Evolutionary conservation across 2,329 filamentous ascomycete species (phyloP), one percentile per base, ranked within the genome.

Genomic region (Phialophora chinensis): DNA sequence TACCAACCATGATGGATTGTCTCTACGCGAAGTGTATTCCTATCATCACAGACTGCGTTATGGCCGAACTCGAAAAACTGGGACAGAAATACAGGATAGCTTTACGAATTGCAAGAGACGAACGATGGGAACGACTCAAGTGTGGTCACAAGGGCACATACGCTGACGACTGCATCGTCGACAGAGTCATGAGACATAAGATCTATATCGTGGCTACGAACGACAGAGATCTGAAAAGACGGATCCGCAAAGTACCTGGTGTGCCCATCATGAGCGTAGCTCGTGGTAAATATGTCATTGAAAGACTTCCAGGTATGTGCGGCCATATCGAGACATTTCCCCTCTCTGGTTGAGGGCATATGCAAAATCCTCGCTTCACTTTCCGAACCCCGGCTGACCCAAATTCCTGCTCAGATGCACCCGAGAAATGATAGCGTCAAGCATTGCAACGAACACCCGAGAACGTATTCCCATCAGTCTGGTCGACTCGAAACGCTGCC

Each of bases 121-220:
- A 96, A 78, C 83, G 94, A 67, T 98, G 92, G 86, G 89, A 94
- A 77, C 82, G 93, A 59, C 80, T 97, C 56, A 87, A 90, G 76
- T 99, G 95, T 78, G 91, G 94, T 73, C 95, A 98, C 82, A 94
- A 93, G 79, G 93, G 93, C 52, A 89, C 87, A 0, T 93, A 93
- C 79, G 90, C 92, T 8, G 93, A 97, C 80, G 92, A 97, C 79
- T 96, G 92, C 75, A 86, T 92, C 23, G 89, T 92, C 47, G 89
- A 92, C 75, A 79, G 89, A 63, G 86, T 91, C 25, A 85, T 87
- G 73, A 91, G 92, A 77, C 86, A 89, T 74, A 87, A 90, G 75
- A 88, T 93, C 72, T 93, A 93, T 77, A 90, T 93, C 73, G 89
- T 92, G 55, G 91, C 88, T 31, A 93, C 84, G 2, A 85, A 85